Base-by-base conservation (phyloP, 345 rosid species). In the Psidium guajava region DNA sequence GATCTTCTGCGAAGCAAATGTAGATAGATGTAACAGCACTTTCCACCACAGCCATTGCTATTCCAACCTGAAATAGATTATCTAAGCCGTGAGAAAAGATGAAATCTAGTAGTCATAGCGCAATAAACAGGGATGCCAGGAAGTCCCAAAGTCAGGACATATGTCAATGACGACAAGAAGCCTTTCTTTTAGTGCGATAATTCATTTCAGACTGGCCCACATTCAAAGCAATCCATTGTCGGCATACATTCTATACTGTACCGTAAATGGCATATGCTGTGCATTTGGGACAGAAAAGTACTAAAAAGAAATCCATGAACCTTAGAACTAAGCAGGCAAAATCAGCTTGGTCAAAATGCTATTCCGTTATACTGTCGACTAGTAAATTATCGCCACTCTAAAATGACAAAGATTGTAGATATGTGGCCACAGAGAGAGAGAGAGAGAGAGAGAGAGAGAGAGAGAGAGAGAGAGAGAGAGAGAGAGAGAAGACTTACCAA, bases 1-100 rank as follows among this genome's bases (percentile, higher is more conserved):
- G 98, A 64, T 97, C 99, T 92, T 96, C 99, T 21, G 98, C 99
- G 20, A 92, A 96, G 88, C 98, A 97, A 49, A 97, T 90, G 89
- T 95, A 97, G 86, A 97, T 94, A 10, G 98, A 96, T 42, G 99
- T 97, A 36, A 94, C 99, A 0, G 98, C 98, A 64, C 99, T 93
- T 88, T 97, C 99, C 55, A 97, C 98, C 28, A 93, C 98, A 25
- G 93, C 99, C 98, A 97, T 92, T 52, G 96, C 98, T 42, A 97
- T 58, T 85, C 98, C 99, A 56, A 97, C 98, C 98, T 96, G 92
- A 54, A 81, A 18, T 8, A 69, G 82, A 40, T 69, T 32, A 69
- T 16, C 47, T 69, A 16, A 32, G 44, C 52, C 16, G 87, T 16
- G 47, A 49, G 24, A 52, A 24, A 82, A 52, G 40, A 50, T 2